Evolutionary conservation across 2,329 filamentous ascomycete genomes (phyloP).

Genomic region (Pseudocercospora musae): DNA sequence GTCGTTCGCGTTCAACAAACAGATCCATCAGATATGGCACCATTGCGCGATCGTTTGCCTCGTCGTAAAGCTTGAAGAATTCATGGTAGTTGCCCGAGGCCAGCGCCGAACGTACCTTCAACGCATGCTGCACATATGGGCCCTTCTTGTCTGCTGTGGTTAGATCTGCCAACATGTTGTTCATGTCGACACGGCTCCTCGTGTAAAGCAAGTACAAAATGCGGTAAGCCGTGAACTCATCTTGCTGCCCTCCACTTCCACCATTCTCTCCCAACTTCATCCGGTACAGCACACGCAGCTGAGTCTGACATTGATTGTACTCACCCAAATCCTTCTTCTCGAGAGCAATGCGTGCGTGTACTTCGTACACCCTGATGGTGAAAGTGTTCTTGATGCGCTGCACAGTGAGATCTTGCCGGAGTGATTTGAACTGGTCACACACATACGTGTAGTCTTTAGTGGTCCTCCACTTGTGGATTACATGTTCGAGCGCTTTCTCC

Average conservation of each 20-base stretch:
- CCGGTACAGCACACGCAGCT: slow-evolving; percentile 86
- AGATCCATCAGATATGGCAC: slow-evolving; percentile 98
- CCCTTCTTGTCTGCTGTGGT: slow-evolving; percentile 92
- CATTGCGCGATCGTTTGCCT: slow-evolving; percentile 70
- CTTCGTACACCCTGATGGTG: slow-evolving; percentile 94
- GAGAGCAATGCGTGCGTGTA: slow-evolving; percentile 92
- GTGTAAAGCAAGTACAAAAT: slow-evolving; percentile 99
- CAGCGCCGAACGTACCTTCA: slow-evolving; percentile 85
- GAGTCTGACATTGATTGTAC: slow-evolving; percentile 99
- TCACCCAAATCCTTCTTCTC: slow-evolving; percentile 99
- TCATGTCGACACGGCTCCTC: slow-evolving; percentile 95
- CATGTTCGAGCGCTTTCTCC: slow-evolving; percentile 76
- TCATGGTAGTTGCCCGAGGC: slow-evolving; percentile 95
- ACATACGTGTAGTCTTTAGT: slow-evolving; percentile 96
- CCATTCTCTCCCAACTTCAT: slow-evolving; percentile 78
- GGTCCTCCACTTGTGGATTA: slow-evolving; percentile 92
- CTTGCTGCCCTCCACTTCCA: slow-evolving; percentile 68
- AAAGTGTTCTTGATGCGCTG: slow-evolving; percentile 97
- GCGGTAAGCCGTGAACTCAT: slow-evolving; percentile 98
- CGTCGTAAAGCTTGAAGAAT: slow-evolving; percentile 94
- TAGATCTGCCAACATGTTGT: slow-evolving; percentile 98
- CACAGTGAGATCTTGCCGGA: slow-evolving; percentile 96
- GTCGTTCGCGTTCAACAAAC: slow-evolving; percentile 91
- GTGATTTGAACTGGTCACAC: slow-evolving; percentile 98
- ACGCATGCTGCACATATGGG: slow-evolving; percentile 79